Evolutionary conservation across 1,284 basidiomycete genomes (phyloP).

Genomic region (Leccinum variabile): DNA sequence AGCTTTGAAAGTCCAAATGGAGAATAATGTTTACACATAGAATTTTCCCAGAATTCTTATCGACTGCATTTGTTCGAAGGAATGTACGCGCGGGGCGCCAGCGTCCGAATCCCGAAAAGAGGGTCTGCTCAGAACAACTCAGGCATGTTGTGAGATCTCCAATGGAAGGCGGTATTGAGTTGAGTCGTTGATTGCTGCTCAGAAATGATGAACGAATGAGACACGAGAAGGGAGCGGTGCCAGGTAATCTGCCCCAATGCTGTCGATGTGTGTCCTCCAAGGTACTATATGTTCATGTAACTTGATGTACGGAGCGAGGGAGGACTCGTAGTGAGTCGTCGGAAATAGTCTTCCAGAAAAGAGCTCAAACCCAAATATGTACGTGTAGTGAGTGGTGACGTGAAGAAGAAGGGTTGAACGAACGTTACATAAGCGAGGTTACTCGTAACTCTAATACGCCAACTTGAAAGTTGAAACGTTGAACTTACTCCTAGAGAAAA

Average conservation of each 20-base stretch:
- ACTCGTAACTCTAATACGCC: too few relatives aligned
- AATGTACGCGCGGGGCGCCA: constrained; percentile 27
- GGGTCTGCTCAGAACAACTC: constrained; percentile 30
- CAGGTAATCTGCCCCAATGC: constrained; percentile 30
- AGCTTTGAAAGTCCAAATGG: too few relatives aligned
- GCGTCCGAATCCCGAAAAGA: constrained; percentile 14
- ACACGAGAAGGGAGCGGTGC: neutral
- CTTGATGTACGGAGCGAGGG: constrained; percentile 22
- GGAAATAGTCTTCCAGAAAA: too few relatives aligned
- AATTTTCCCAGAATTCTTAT: constrained; percentile 34
- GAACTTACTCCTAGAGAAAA: too few relatives aligned
- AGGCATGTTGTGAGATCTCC: constrained; percentile 33
- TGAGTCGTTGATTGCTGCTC: constrained; percentile 27
- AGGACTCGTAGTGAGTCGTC: constrained; percentile 11
- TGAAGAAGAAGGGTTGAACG: too few relatives aligned
- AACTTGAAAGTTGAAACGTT: too few relatives aligned
- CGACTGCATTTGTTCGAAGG: constrained; percentile 32
- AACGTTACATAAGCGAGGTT: too few relatives aligned
- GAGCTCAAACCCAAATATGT: too few relatives aligned
- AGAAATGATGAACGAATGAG: constrained; percentile 12
- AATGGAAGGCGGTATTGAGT: constrained; percentile 30
- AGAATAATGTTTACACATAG: too few relatives aligned
- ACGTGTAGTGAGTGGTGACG: too few relatives aligned
- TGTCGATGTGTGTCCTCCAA: constrained; percentile 33
- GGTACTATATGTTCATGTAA: constrained; percentile 24